A percentile compares a stretch with the other conserved stretches of the same genome.
phyloP scores from a whole-genome alignment of 1,284 basidiomycete species.

The Rhizoctonia solani region DNA sequence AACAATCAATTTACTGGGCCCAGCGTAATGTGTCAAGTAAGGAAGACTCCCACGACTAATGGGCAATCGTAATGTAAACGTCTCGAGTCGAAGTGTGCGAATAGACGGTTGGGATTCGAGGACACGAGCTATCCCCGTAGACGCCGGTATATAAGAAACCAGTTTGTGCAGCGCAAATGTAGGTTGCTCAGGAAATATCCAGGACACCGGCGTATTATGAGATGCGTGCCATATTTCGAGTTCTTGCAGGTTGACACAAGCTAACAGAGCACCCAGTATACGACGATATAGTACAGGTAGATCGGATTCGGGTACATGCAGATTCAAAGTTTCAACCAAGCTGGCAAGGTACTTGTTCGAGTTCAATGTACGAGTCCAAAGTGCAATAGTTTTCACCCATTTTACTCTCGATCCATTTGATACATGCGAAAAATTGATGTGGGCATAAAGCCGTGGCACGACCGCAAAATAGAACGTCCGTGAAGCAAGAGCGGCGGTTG shows the following conservation, averaged over 20 bases:
- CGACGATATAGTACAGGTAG: constrained; percentile 7
- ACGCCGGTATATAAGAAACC: constrained; percentile 1
- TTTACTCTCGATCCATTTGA: not conserved
- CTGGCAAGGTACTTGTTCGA: not conserved
- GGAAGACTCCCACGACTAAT: constrained; percentile 2
- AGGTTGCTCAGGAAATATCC: not conserved
- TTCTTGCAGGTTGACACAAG: constrained; percentile 17
- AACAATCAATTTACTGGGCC: constrained; percentile 5
- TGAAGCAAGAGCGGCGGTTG: not conserved
- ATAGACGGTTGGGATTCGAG: constrained; percentile 30
- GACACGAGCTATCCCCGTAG: not conserved
- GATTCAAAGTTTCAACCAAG: constrained; percentile 1
- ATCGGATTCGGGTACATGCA: constrained; percentile 23
- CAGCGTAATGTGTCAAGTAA: not conserved
- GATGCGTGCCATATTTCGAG: constrained; percentile 17
- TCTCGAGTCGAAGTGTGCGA: constrained; percentile 4
- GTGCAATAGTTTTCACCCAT: not conserved
- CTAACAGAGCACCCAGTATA: not conserved
- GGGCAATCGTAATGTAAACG: constrained; percentile 2
- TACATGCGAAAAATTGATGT: not conserved
- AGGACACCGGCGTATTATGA: not conserved
- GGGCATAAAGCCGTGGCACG: not conserved
- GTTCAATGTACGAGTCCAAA: constrained; percentile 19
- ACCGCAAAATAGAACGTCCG: not conserved
- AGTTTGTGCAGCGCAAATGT: constrained; percentile 2